Evolutionary conservation across 225 moss, liverwort and hornwort genomes (phyloP).

Genomic region (Pleurozium schreberi): DNA sequence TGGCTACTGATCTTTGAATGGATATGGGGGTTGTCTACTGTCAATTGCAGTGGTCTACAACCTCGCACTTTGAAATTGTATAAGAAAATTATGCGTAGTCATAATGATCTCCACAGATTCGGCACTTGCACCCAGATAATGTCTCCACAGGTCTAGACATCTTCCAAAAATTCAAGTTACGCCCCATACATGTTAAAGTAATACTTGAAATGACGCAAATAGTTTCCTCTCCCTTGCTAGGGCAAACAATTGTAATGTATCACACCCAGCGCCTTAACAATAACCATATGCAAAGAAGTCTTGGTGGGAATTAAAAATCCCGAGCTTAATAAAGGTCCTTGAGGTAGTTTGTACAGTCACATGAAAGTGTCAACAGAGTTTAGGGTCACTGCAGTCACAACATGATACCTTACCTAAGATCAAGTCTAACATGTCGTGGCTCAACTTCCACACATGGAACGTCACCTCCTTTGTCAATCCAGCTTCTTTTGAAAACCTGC

Average conservation of each 20-base stretch:
- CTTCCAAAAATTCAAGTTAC: not conserved
- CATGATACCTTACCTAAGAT: conserved; percentile 19
- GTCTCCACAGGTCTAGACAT: not conserved
- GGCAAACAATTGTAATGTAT: not conserved
- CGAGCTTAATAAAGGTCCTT: not conserved
- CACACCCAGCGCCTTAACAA: not conserved
- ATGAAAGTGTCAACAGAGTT: not conserved
- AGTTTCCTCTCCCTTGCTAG: not conserved
- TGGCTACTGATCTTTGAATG: not conserved
- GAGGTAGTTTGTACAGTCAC: not conserved
- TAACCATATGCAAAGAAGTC: not conserved
- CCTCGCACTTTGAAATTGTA: not conserved
- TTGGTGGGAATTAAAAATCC: not conserved
- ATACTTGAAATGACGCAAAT: not conserved
- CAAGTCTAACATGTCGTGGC: conserved; percentile 32
- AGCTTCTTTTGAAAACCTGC: conserved; percentile 48
- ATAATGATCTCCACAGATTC: not conserved
- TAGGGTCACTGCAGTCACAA: not conserved
- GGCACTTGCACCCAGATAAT: not conserved
- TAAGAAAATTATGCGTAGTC: not conserved
- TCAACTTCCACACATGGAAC: conserved; percentile 45
- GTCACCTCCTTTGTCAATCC: conserved; percentile 19
- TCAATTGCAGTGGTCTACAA: not conserved
- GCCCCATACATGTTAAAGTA: not conserved
- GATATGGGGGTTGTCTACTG: not conserved